Evolutionary conservation across 2,329 filamentous ascomycete species (phyloP), one percentile per base, ranked within the genome.

Genomic region (Cryphonectria parasitica): DNA sequence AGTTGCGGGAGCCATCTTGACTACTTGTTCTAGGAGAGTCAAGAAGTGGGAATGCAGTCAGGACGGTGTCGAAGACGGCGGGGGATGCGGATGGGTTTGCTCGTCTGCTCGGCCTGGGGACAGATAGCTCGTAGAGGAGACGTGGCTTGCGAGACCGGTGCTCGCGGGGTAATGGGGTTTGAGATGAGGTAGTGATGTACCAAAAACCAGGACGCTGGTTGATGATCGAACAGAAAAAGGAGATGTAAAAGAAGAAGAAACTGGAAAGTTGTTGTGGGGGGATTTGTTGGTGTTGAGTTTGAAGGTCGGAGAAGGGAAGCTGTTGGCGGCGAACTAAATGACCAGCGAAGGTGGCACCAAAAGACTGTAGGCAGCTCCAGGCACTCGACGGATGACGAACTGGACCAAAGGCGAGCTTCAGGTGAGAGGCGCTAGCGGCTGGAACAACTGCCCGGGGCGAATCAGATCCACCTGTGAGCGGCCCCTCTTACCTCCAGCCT

Each of bases 1-100:
- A 73, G 89, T 88, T 80, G 92, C 89, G 75, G 89, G 82, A 82
- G 91, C 89, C 92, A 94, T 94, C 75, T 83, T 92, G 88, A 76
- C 76, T 73, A 72, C 64, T 73, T 71, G 72, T 34, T 66, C 43
- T 69, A 64, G 66, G 60, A 69, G 65, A 63, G 67, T 69, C 45
- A 69, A 58, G 64, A 61, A 66, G n/a, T 36, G 61, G n/a, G 67
- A 58, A 69, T 71, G 61, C 39, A 66, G 62, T 60, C 54, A 45
- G 28, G 67, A 61, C 25, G 68, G 69, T 71, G 63, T 62, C 41
- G 64, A 64, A 63, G 64, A 54, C 41, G 56, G 34, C 54, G 56
- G 43, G 64, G 13, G 28, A 49, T 56, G 58, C 41, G 58, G 64
- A 36, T 67, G 69, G 52, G 58, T 56, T 56, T 72, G 71, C 41